phyloP scores from a whole-genome alignment of 2,329 filamentous ascomycete genomes.

The Coleophoma cylindrospora region DNA sequence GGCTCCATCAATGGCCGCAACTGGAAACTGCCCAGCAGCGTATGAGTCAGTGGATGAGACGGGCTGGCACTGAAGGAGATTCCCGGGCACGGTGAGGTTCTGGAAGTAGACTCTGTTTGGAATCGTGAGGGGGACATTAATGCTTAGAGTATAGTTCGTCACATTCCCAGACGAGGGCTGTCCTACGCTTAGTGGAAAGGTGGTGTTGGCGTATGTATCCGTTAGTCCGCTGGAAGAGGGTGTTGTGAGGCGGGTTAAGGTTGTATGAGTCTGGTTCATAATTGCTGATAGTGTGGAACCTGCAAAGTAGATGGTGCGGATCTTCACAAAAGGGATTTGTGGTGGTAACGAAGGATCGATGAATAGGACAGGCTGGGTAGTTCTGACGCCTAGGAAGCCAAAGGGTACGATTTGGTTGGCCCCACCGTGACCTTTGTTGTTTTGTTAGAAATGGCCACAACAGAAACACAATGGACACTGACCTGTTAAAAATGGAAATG shows the following conservation, averaged over 20 bases:
- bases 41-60: constrained; percentile 41
- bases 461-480: too few species aligned
- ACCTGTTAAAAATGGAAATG: constrained; percentile 61
- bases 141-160: constrained; percentile 38
- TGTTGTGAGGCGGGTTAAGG: constrained; percentile 44
- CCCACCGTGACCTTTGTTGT: constrained; percentile 45
- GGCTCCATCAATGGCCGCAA: constrained; percentile 62
- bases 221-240: constrained; percentile 36
- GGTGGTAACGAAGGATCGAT: constrained; percentile 56
- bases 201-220: constrained; percentile 49
- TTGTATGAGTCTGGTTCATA: constrained; percentile 62
- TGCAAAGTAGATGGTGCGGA: constrained; percentile 62
- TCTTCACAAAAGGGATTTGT: constrained; percentile 55
- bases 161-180: constrained; percentile 31
- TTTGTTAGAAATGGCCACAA: too few species aligned
- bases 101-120: constrained; percentile 53
- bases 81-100: constrained; percentile 47
- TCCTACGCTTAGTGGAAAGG: constrained; percentile 56
- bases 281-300: constrained; percentile 57
- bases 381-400: constrained; percentile 60
- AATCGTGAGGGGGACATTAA: constrained; percentile 46
- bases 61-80: constrained; percentile 60
- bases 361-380: constrained; percentile 53
- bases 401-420: constrained; percentile 63
- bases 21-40: constrained; percentile 63